Evolutionary conservation across 176 grass and related monocot genomes (phyloP).

Genomic region (Pontederia crassipes): DNA sequence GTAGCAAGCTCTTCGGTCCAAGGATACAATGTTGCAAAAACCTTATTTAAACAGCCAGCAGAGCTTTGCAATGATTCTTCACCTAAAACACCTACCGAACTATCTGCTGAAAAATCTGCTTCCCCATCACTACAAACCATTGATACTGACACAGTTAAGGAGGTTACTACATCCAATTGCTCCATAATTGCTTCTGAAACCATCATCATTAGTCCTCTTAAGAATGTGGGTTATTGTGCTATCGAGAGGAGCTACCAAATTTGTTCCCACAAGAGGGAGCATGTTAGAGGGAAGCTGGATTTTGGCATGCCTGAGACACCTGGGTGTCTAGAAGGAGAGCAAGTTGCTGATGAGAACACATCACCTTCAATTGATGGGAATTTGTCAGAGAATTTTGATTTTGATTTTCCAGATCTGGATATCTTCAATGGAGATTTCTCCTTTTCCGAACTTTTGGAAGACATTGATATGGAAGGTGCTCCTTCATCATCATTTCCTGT

Average conservation of each 20-base stretch:
- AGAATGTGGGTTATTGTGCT: conserved; percentile 53
- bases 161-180: conserved; percentile 37
- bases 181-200: conserved; percentile 77
- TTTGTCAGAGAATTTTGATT: conserved; percentile 28
- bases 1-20: conserved; percentile 18
- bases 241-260: conserved; percentile 82
- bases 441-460: conserved; percentile 72
- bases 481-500: conserved; percentile 25
- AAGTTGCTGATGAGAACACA: background rate
- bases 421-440: conserved; percentile 56
- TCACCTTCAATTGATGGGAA: background rate
- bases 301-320: conserved; percentile 39
- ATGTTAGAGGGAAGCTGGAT: conserved; percentile 75
- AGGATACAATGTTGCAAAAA: conserved; percentile 50
- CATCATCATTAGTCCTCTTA: conserved; percentile 75
- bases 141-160: conserved; percentile 17
- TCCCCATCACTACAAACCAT: conserved; percentile 8
- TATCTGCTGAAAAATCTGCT: background rate
- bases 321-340: conserved; percentile 6
- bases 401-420: conserved; percentile 65
- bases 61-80: conserved; percentile 32
- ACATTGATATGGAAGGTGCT: conserved; percentile 68
- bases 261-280: conserved; percentile 70
- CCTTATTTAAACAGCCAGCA: conserved; percentile 34
- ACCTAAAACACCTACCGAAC: conserved; percentile 32